Evolutionary conservation across 306 rosid species (phyloP), one percentile per base, ranked within the genome.

Genomic region (Rubus parviflorus): DNA sequence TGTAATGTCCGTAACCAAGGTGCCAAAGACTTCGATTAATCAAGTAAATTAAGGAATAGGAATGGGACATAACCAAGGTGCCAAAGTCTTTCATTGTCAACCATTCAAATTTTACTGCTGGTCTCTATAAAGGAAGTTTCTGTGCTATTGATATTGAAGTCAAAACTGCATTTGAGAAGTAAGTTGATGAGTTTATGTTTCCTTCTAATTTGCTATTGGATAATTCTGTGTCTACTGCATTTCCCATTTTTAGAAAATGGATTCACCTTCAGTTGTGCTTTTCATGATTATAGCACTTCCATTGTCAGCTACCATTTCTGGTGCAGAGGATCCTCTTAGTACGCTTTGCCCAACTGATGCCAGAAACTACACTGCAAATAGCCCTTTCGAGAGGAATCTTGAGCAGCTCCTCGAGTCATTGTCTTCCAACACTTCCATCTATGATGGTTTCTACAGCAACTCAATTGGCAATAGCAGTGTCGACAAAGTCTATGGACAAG

Each of bases 401-500:
- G 78, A 81, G 25, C 81, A 12, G 48, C 85, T 91, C 17, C 70
- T 87, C 25, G 60, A 37, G 19, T 73, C 73, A 48, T 76, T 91
- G n/a, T 79, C 97, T 57, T 77, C 82, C 58, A 69, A 83, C 62
- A 49, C 68, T 30, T 82, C 90, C 30, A 57, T 40, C 4, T n/a
- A 17, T 0, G 89, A 84, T 41, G 92, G 89, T 42, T 87, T 74
- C 84, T 84, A 81, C 61, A 49, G 60, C 74, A 25, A 82, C 42
- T 77, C 81, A 0, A 0, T 40, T 3, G 89, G 84, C 45, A 60
- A 80, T 7, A 53, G 58, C 19, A 5, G 0, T n/a, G n/a, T n/a
- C 17, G 70, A 85, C 22, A 82, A 6, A 16, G 92, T 89, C 46
- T 83, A 85, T 11, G 97, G 92, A 56, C 92, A 81, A 76, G 76